These are phyloP conservation scores for Blakeslea trispora DNA, from an alignment of 371 early-diverging fungal genomes.

Conservation along the genomic window DNA sequence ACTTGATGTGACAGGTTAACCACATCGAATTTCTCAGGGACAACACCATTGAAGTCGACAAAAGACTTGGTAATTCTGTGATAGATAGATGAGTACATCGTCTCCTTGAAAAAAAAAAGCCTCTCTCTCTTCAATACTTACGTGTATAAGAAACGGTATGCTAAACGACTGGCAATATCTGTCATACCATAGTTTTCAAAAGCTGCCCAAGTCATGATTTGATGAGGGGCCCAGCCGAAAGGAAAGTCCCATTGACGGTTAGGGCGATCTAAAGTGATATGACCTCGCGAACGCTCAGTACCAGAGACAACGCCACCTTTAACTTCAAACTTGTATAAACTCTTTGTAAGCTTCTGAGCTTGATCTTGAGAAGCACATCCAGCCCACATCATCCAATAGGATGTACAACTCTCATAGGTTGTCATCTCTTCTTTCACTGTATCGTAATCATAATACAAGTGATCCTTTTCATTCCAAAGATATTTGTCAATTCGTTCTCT, in stretches of 20 bases:
- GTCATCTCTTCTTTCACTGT: slow-evolving; percentile 45
- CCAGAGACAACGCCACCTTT: slow-evolving; percentile 84
- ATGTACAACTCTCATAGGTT: slow-evolving; percentile 69
- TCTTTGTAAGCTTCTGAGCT: slow-evolving; percentile 54
- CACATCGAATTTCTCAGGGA: slow-evolving; percentile 94
- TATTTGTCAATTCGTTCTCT: slow-evolving; percentile 59
- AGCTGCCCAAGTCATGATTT: slow-evolving; percentile 92
- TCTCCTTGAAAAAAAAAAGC: neutral
- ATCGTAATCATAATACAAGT: slow-evolving; percentile 65
- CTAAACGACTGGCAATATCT: slow-evolving; percentile 73
- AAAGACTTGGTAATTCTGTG: slow-evolving; percentile 79
- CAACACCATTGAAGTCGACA: slow-evolving; percentile 94
- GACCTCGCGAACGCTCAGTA: slow-evolving; percentile 81
- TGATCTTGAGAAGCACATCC: slow-evolving; percentile 60
- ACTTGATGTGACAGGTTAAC: slow-evolving; percentile 88
- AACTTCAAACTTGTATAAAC: slow-evolving; percentile 74
- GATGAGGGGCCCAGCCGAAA: slow-evolving; percentile 98
- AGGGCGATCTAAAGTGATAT: slow-evolving; percentile 76
- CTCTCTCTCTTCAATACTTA: slow-evolving; percentile 46
- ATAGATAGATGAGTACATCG: neutral
- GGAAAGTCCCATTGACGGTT: slow-evolving; percentile 96
- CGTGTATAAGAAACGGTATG: slow-evolving; percentile 93
- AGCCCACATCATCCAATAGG: slow-evolving; percentile 74
- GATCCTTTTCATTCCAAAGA: slow-evolving; percentile 59
- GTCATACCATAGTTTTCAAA: slow-evolving; percentile 77